These are phyloP conservation scores for Metschnikowia peoriensis DNA, from an alignment of 805 yeast genomes.

Conservation along the genomic window DNA sequence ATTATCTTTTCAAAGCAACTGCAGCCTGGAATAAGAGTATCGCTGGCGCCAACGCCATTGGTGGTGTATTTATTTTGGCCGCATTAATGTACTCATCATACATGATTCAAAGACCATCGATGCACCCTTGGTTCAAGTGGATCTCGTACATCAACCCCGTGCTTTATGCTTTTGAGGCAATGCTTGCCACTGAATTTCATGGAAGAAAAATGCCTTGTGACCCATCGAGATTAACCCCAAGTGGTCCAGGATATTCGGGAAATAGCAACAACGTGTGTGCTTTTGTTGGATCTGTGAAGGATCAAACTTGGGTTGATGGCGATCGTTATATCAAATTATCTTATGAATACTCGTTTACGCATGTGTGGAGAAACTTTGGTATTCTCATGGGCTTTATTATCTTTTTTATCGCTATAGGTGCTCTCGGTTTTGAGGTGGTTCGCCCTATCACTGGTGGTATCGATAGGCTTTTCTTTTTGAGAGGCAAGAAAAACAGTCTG, in stretches of 20 bases:
- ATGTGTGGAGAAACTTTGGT: conserved; percentile 50
- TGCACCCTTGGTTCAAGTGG: conserved; percentile 37
- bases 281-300: conserved; percentile 17
- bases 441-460: conserved; percentile 34
- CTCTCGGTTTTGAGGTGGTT: conserved; percentile 25
- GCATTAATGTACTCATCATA: conserved; percentile 30
- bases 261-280: conserved; percentile 25
- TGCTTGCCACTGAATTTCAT: conserved; percentile 30
- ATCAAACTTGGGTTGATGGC: conserved; percentile 22
- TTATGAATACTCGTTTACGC: conserved; percentile 35
- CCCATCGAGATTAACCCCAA: conserved; percentile 21
- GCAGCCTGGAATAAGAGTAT: conserved; percentile 53
- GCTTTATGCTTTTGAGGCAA: conserved; percentile 29
- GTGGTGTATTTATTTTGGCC: conserved; percentile 44
- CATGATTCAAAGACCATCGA: conserved; percentile 32
- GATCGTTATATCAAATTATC: conserved; percentile 34
- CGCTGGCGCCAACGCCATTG: conserved; percentile 55
- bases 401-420: conserved; percentile 19
- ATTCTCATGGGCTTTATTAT: conserved; percentile 37
- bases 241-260: conserved; percentile 24
- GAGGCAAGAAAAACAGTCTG: conserved; percentile 23
- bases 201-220: conserved; percentile 28
- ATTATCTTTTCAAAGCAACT: conserved; percentile 51
- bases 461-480: conserved; percentile 29
- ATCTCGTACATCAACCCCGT: conserved; percentile 38